Evolutionary conservation across 2,329 filamentous ascomycete species (phyloP), one percentile per base, ranked within the genome.

Genomic region (Clarireedia sp.): DNA sequence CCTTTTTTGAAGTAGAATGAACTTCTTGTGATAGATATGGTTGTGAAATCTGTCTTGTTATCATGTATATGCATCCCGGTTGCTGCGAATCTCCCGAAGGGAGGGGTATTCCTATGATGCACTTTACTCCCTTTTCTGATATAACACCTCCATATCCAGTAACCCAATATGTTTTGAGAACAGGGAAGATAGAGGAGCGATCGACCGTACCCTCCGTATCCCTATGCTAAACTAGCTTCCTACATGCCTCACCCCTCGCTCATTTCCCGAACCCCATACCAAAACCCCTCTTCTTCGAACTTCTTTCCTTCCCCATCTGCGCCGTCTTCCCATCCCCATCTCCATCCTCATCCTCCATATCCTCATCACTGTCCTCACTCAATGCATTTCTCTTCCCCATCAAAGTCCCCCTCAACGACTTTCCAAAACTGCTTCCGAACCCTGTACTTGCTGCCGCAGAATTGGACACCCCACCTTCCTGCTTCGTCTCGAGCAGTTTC

Each of bases 261-360:
- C 40, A 55, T 48, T 58, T 49, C 38, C 50, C 55, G 55, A 48
- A 52, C 24, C 40, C 49, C 57, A 61, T 33, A 16, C 40, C 48
- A 57, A 66, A 62, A 2, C 65, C 51, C 63, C 72, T 81, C 59
- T 82, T 72, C 71, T 81, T 83, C 55, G 78, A 73, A 58, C 78
- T 76, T 60, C 74, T 78, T 1, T 78, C 72, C 67, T 78, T 80
- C 72, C 43, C 48, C 16, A 14, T 47, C 24, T 41, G 44, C 17
- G 38, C 36, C 44, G 45, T 40, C 9, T 55, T 47, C 17, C 53
- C 74, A 47, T 74, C 72, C 52, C 83, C 80, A 64, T 76, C 72
- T 5, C 75, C 75, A 10, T 78, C 75, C 16, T 36, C n/a, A 26
- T 50, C 46, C 40, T 36, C 47, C 47, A 21, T 51, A n/a, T 41